These are phyloP conservation scores for Penicillium turbatum DNA, from an alignment of 495 filamentous ascomycete genomes.

Conservation along the genomic window DNA sequence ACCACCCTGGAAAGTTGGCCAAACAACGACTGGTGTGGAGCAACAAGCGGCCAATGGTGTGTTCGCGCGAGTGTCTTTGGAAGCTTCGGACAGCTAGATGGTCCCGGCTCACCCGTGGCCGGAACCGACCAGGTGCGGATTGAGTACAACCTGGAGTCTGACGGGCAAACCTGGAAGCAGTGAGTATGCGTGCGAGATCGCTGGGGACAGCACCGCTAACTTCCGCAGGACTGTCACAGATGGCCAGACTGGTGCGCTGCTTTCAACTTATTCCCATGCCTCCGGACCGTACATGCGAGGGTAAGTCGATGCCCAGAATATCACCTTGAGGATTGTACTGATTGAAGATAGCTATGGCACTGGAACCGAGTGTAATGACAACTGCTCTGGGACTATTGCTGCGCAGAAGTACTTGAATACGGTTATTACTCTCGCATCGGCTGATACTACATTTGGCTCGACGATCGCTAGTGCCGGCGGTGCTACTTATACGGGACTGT, in stretches of 20 bases:
- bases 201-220: neutral
- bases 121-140: conserved; percentile 32
- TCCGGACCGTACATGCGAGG: conserved; percentile 37
- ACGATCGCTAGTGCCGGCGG: conserved; percentile 30
- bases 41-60: conserved; percentile 35
- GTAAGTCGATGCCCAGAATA: conserved; percentile 15
- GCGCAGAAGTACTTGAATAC: conserved; percentile 36
- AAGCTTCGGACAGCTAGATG: conserved; percentile 35
- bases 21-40: conserved; percentile 34
- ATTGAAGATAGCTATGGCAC: conserved; percentile 30
- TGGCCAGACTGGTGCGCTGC: conserved; percentile 25
- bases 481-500: conserved; percentile 28
- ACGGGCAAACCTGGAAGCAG: conserved; percentile 35
- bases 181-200: too few relatives aligned
- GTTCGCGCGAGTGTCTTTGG: conserved; percentile 41
- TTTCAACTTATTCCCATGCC: conserved; percentile 27
- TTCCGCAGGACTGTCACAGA: conserved; percentile 29
- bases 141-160: conserved; percentile 30
- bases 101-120: conserved; percentile 24
- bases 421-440: conserved; percentile 29
- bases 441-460: conserved; percentile 31
- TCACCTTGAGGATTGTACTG: neutral
- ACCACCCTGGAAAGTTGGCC: conserved; percentile 35
- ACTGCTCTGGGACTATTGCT: conserved; percentile 33
- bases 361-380: conserved; percentile 33